phyloP scores from a whole-genome alignment of 257 asterid species.

The Solanum dulcamara region DNA sequence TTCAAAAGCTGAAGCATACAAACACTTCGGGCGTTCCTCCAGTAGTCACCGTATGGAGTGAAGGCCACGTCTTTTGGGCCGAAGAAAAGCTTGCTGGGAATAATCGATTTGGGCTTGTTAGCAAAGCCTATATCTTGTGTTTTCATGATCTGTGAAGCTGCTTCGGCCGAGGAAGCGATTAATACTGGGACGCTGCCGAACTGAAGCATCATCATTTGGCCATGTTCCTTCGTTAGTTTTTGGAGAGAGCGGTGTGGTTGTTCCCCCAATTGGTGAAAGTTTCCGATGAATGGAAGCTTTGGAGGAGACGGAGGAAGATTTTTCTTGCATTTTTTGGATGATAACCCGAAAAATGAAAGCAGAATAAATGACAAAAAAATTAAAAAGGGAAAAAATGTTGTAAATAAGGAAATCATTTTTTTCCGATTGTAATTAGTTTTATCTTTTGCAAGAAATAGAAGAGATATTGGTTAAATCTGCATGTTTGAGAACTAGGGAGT shows the following conservation, averaged over 20 bases:
- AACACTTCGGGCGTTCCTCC: slow-evolving; percentile 21
- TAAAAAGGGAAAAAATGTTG: not conserved
- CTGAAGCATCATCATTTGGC: slow-evolving; percentile 41
- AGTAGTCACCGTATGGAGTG: slow-evolving; percentile 16
- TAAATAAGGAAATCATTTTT: not conserved
- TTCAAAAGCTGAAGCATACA: slow-evolving; percentile 9
- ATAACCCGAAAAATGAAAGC: not conserved
- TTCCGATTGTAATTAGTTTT: not conserved
- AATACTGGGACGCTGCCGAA: slow-evolving; percentile 35
- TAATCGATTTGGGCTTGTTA: not conserved
- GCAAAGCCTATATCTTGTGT: slow-evolving; percentile 1
- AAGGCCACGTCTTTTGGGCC: not conserved
- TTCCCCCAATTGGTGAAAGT: slow-evolving; percentile 35
- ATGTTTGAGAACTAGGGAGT: not conserved
- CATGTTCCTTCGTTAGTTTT: slow-evolving; percentile 22
- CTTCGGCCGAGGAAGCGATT: slow-evolving; percentile 33
- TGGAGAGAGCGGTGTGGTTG: slow-evolving; percentile 32
- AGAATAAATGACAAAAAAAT: not conserved
- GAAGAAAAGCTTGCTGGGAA: not conserved
- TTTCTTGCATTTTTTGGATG: not conserved
- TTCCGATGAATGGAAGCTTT: slow-evolving; percentile 44
- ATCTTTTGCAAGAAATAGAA: not conserved
- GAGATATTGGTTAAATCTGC: not conserved
- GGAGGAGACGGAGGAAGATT: slow-evolving; percentile 40
- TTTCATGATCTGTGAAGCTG: slow-evolving; percentile 42